Percentiles rank a stretch among this genome's conserved stretches.
Conservation (phyloP, 495 filamentous ascomycete genomes). For the Podospora conica region DNA sequence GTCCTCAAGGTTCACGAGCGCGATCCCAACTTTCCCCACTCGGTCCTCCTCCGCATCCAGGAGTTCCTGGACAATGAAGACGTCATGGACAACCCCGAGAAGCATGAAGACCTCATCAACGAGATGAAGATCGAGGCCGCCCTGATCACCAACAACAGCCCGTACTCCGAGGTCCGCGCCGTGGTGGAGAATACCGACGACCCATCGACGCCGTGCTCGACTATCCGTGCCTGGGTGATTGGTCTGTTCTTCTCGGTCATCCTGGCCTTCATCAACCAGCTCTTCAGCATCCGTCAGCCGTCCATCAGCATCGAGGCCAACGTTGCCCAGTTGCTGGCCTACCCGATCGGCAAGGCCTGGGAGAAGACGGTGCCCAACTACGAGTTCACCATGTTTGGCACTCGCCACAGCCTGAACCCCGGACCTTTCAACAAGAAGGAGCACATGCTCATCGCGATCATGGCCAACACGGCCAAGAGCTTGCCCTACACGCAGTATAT, state of each 20-base stretch:
- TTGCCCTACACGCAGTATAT: conserved; percentile 37
- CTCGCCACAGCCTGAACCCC: conserved; percentile 40
- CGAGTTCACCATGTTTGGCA: conserved; percentile 33
- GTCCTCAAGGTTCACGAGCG: conserved; percentile 26
- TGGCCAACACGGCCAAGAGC: conserved; percentile 34
- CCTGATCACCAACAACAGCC: conserved; percentile 39
- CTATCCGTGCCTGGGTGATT: conserved; percentile 37
- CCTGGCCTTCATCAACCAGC: conserved; percentile 37
- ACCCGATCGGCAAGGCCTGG: conserved; percentile 34
- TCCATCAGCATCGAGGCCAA: conserved; percentile 29
- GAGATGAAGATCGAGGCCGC: conserved; percentile 42
- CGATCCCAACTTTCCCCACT: conserved; percentile 27
- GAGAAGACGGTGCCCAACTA: conserved; percentile 34
- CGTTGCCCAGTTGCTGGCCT: conserved; percentile 37
- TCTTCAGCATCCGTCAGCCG: conserved; percentile 37
- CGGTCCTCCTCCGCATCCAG: conserved; percentile 22
- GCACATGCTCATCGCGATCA: conserved; percentile 47
- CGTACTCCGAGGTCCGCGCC: conserved; percentile 46
- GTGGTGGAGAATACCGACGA: conserved; percentile 45
- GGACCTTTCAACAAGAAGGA: conserved; percentile 48
- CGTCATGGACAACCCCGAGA: conserved; percentile 31
- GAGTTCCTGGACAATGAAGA: conserved; percentile 30
- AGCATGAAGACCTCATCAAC: conserved; percentile 30
- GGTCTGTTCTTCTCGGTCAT: conserved; percentile 31
- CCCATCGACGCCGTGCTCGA: conserved; percentile 29